Conservation (phyloP, 768 basidiomycete species). For the Suillus fuscotomentosus region DNA sequence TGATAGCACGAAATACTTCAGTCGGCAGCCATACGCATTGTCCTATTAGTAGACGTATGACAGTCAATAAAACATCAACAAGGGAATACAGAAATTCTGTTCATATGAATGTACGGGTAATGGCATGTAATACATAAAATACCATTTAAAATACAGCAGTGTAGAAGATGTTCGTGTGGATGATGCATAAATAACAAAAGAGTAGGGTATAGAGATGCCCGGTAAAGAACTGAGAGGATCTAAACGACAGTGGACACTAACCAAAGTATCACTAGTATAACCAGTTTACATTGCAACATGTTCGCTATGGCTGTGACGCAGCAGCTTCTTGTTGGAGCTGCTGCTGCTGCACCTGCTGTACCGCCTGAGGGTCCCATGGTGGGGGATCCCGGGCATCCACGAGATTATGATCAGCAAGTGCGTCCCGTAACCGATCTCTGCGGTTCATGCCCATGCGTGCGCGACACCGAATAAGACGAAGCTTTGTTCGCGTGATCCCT, state of each 20-base stretch:
- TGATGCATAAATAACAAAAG: background rate
- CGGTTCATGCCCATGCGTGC: conserved; percentile 77
- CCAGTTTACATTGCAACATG: background rate
- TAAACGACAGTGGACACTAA: background rate
- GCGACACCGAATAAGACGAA: conserved; percentile 76
- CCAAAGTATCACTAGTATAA: background rate
- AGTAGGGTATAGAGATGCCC: background rate
- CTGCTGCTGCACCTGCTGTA: conserved; percentile 27
- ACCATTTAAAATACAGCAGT: conserved; percentile 1
- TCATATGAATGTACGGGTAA: background rate
- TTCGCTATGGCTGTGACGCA: background rate
- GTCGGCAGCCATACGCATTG: background rate
- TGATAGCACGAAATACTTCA: background rate
- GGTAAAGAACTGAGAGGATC: background rate
- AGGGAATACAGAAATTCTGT: background rate
- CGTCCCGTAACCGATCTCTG: conserved; percentile 70
- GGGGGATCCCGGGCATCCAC: conserved; percentile 70
- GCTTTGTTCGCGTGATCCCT: conserved; percentile 87
- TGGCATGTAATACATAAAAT: conserved; percentile 1
- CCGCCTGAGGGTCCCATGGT: conserved; percentile 60
- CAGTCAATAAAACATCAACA: background rate
- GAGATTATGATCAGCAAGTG: conserved; percentile 75
- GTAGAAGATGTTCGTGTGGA: background rate
- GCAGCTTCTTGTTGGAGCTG: conserved; percentile 13
- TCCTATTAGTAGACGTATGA: background rate